Evolutionary conservation across 192 early-diverging fungal species (phyloP).

Genomic region (Podochytrium sp.): DNA sequence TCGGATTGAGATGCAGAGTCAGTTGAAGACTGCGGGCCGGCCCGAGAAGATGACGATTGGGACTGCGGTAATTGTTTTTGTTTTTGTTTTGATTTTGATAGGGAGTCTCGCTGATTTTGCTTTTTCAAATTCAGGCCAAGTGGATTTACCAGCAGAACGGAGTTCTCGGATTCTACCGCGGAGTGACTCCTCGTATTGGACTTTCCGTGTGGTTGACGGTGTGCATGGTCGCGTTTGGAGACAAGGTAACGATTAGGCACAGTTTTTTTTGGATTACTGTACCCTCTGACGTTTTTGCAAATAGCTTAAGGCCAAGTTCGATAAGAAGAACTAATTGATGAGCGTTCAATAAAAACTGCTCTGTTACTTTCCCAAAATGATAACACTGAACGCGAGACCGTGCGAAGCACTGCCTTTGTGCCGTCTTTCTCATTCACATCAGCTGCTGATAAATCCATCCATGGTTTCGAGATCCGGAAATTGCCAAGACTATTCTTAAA

Average conservation of each 20-base stretch:
- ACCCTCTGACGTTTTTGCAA: neutral
- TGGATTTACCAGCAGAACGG: constrained; percentile 94
- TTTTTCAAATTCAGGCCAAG: constrained; percentile 47
- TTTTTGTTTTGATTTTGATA: neutral
- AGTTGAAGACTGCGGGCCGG: constrained; percentile 82
- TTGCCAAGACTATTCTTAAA: too few relatives aligned
- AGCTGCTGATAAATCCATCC: too few relatives aligned
- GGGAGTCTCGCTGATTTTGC: constrained; percentile 17
- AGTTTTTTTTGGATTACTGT: neutral
- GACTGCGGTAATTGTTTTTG: constrained; percentile 51
- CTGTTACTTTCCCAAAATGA: too few relatives aligned
- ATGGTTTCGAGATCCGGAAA: too few relatives aligned
- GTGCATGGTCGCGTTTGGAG: constrained; percentile 89
- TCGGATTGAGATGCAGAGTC: constrained; percentile 97
- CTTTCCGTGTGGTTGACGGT: constrained; percentile 70
- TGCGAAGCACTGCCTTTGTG: too few relatives aligned
- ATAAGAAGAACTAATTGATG: constrained; percentile 18
- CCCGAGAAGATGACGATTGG: constrained; percentile 92
- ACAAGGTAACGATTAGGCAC: constrained; percentile 38
- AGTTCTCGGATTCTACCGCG: constrained; percentile 85
- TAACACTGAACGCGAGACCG: too few relatives aligned
- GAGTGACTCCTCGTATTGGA: constrained; percentile 55
- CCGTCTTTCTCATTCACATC: too few relatives aligned
- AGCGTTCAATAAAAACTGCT: too few relatives aligned
- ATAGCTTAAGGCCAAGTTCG: constrained; percentile 53